phyloP scores from a whole-genome alignment of 306 rosid genomes.

The Glycine tomentella region DNA sequence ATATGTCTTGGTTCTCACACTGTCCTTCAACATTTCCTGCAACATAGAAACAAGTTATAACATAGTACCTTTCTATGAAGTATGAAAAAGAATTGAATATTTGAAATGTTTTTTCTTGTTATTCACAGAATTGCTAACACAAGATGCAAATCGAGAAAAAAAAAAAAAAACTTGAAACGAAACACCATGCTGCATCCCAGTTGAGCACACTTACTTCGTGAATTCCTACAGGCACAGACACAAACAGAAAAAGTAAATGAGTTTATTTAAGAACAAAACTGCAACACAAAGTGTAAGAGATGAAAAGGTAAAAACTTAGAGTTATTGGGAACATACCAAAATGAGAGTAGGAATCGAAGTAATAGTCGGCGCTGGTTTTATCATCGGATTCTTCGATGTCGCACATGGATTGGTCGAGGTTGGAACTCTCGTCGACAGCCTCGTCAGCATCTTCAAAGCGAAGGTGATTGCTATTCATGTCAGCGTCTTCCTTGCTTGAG shows the following conservation, averaged over 20 bases:
- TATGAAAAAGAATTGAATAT: neutral
- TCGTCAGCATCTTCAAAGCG: slow-evolving; percentile 53
- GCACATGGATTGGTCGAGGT: slow-evolving; percentile 82
- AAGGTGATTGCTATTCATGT: slow-evolving; percentile 38
- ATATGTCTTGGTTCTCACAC: slow-evolving; percentile 92
- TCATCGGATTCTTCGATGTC: slow-evolving; percentile 70
- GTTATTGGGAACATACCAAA: slow-evolving; percentile 62
- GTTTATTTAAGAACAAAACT: neutral
- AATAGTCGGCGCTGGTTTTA: slow-evolving; percentile 96
- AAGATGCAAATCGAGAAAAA: slow-evolving; percentile 29
- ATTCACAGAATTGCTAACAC: neutral
- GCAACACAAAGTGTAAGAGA: neutral
- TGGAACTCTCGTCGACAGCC: slow-evolving; percentile 60
- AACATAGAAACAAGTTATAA: slow-evolving; percentile 39
- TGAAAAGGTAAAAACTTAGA: slow-evolving; percentile 2
- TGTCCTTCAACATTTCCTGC: slow-evolving; percentile 99
- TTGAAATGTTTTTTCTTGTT: neutral
- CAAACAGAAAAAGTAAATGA: neutral
- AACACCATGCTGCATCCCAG: slow-evolving; percentile 39
- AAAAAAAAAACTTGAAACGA: slow-evolving; percentile 23
- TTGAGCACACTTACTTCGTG: slow-evolving; percentile 83
- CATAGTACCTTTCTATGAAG: neutral
- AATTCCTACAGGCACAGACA: slow-evolving; percentile 79
- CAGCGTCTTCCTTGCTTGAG: slow-evolving; percentile 25
- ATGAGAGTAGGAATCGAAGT: slow-evolving; percentile 97